phyloP scores from a whole-genome alignment of 176 grass and related monocot genomes.

The Oryza coarctata region DNA sequence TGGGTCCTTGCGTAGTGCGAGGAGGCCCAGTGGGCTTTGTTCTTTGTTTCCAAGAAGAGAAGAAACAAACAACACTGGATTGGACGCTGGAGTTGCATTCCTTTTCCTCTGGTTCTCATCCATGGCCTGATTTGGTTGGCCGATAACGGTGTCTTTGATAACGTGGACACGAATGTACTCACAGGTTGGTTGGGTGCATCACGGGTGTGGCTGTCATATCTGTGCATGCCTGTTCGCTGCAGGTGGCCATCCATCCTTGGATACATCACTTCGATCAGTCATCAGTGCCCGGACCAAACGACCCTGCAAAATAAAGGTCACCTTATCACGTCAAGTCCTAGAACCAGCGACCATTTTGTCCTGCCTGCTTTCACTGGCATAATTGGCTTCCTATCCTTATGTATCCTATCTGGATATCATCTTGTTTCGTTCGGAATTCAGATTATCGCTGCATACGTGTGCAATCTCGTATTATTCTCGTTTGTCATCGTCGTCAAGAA shows the following conservation, averaged over 20 bases:
- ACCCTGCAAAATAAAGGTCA: not conserved
- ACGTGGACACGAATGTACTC: not conserved
- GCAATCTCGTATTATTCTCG: not conserved
- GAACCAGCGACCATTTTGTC: not conserved
- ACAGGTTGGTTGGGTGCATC: not conserved
- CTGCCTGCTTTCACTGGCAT: not conserved
- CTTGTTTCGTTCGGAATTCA: not conserved
- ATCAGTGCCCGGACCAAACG: not conserved
- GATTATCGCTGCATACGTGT: not conserved
- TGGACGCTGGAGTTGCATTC: not conserved
- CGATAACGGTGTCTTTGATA: not conserved
- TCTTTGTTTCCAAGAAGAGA: constrained; percentile 2
- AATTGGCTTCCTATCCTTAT: not conserved
- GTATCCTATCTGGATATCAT: not conserved
- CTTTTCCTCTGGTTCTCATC: not conserved
- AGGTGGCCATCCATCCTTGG: constrained; percentile 3
- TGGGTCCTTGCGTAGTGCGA: not conserved
- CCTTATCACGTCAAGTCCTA: constrained; percentile 36
- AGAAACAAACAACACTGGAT: not conserved
- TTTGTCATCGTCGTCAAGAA: not conserved
- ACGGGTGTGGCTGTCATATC: not conserved
- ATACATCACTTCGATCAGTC: not conserved
- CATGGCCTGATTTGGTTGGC: not conserved
- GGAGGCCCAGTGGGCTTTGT: constrained; percentile 32
- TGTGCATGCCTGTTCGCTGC: not conserved